phyloP scores from a whole-genome alignment of 164 flowering plant species.

The Stephania yunnanensis region DNA sequence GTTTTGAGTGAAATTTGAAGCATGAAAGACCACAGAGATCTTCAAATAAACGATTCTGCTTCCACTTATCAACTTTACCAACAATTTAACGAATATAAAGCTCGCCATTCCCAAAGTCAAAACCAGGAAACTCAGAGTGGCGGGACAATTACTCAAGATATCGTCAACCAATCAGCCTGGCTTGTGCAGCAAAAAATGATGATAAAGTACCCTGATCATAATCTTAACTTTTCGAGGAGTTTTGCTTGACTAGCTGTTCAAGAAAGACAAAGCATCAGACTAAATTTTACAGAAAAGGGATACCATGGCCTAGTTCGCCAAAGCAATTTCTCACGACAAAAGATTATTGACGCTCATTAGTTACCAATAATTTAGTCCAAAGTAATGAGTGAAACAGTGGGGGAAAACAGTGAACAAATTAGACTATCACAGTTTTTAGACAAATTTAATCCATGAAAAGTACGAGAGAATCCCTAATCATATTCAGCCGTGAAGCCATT shows the following conservation, averaged over 20 bases:
- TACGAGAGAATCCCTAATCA: background rate
- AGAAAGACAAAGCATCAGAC: slow-evolving; percentile 15
- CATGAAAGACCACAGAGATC: slow-evolving; percentile 14
- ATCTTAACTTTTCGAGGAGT: slow-evolving; percentile 27
- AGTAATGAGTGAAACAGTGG: background rate
- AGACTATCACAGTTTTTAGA: background rate
- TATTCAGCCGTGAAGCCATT: background rate
- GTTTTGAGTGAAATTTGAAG: slow-evolving; percentile 12
- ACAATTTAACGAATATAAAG: slow-evolving; percentile 4
- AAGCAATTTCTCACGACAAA: background rate
- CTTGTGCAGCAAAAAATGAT: slow-evolving; percentile 5
- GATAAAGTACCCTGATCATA: slow-evolving; percentile 19
- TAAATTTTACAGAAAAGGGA: background rate
- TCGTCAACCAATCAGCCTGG: slow-evolving; percentile 4
- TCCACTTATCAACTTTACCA: slow-evolving; percentile 20
- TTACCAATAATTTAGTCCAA: background rate
- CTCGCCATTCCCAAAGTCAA: slow-evolving; percentile 9
- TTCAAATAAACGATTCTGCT: slow-evolving; percentile 18
- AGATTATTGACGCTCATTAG: background rate
- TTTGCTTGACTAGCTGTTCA: slow-evolving; percentile 45
- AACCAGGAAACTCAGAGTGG: slow-evolving; percentile 13
- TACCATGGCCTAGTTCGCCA: background rate
- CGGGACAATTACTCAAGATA: slow-evolving; percentile 3
- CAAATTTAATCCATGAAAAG: background rate
- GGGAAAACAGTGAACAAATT: background rate